These are phyloP conservation scores for Alternaria ventricosa DNA, from an alignment of 2,329 filamentous ascomycete genomes.

Conservation along the genomic window DNA sequence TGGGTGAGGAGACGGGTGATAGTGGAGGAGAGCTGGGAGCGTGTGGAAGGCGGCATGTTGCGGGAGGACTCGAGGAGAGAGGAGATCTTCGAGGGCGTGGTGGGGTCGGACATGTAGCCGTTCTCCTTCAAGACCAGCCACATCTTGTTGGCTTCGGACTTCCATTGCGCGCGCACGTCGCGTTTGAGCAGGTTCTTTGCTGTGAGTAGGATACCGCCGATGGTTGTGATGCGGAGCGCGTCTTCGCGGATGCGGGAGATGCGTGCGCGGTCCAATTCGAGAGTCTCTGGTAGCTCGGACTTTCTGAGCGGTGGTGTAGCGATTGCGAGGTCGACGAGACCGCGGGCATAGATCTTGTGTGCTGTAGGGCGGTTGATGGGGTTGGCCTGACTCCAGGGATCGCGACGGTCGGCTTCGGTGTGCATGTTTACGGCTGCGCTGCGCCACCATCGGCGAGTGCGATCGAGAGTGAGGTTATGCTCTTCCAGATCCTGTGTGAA, in stretches of 20 bases:
- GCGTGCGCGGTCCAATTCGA: slow-evolving; percentile 71
- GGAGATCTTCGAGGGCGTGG: slow-evolving; percentile 53
- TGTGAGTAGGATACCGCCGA: slow-evolving; percentile 76
- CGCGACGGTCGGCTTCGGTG: slow-evolving; percentile 70
- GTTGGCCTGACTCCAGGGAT: slow-evolving; percentile 67
- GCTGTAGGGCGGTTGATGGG: slow-evolving; percentile 66
- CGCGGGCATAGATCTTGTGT: slow-evolving; percentile 76
- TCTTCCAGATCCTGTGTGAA: slow-evolving; percentile 71
- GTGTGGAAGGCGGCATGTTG: slow-evolving; percentile 57
- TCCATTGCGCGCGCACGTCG: slow-evolving; percentile 80
- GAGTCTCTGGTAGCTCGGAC: slow-evolving; percentile 72
- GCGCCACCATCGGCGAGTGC: slow-evolving; percentile 71
- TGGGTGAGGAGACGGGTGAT: slow-evolving; percentile 60
- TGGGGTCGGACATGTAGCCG: slow-evolving; percentile 62
- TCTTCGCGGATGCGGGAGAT: slow-evolving; percentile 64
- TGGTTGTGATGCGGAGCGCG: slow-evolving; percentile 71
- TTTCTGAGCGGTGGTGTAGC: slow-evolving; percentile 63
- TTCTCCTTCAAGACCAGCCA: slow-evolving; percentile 71
- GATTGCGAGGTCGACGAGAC: slow-evolving; percentile 77
- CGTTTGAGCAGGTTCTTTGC: slow-evolving; percentile 84
- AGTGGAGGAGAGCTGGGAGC: slow-evolving; percentile 52
- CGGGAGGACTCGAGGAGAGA: slow-evolving; percentile 58
- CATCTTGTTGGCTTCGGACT: slow-evolving; percentile 73
- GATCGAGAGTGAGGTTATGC: slow-evolving; percentile 61
- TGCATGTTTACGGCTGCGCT: slow-evolving; percentile 68